A percentile compares a stretch with the other conserved stretches of the same genome.
Evolutionary conservation across 2,329 filamentous ascomycete genomes (phyloP).

Genomic region (Colletotrichum lindemuthianum): DNA sequence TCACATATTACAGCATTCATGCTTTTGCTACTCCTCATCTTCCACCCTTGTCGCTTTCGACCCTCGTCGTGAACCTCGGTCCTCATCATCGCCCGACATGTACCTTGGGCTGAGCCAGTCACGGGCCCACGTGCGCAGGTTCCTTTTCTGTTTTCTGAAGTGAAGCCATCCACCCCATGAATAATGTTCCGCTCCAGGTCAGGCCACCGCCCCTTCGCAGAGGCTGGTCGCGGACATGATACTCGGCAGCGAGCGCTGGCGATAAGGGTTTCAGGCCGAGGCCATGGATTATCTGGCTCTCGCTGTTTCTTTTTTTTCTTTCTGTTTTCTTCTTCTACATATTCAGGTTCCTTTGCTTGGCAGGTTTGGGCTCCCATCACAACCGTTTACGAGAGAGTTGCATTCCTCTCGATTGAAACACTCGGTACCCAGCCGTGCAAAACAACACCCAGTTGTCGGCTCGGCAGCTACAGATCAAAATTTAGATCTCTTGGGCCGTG

Average conservation of each 20-base stretch:
- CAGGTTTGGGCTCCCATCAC: conserved; percentile 20
- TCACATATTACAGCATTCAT: conserved; percentile 38
- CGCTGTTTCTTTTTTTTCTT: conserved; percentile 3
- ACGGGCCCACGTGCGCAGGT: conserved; percentile 40
- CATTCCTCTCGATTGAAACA: conserved; percentile 28
- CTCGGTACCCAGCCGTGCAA: conserved; percentile 30
- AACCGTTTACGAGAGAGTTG: conserved; percentile 14
- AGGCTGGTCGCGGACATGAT: background rate
- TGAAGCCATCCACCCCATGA: background rate
- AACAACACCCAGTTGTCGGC: conserved; percentile 3
- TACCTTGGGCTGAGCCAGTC: conserved; percentile 37
- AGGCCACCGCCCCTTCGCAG: background rate
- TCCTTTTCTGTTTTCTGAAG: background rate
- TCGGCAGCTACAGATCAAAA: conserved; percentile 21
- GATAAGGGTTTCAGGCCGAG: conserved; percentile 23
- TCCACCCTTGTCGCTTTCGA: background rate
- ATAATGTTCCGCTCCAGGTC: conserved; percentile 14
- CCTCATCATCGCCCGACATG: conserved; percentile 5
- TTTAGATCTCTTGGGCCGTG: conserved; percentile 28
- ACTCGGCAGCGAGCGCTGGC: conserved; percentile 9
- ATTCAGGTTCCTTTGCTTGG: conserved; percentile 19
- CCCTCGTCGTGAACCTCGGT: background rate
- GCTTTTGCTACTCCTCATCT: conserved; percentile 11
- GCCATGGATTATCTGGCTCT: background rate
- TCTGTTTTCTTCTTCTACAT: conserved; percentile 4